Conservation (phyloP, 441 rosid genomes). For the Oxalis stricta region DNA sequence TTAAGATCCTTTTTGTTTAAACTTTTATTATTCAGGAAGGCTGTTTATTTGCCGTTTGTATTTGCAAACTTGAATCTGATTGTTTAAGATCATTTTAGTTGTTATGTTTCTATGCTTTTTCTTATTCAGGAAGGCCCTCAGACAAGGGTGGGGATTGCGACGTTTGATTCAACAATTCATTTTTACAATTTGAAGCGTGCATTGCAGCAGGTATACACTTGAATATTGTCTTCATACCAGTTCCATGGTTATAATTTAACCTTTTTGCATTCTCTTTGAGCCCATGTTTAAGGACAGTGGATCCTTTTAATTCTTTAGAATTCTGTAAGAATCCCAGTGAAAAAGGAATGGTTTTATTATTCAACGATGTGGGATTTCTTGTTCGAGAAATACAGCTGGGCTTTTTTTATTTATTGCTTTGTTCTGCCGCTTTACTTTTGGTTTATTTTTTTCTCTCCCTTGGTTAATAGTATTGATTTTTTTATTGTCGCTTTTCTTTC, state of each 20-base stretch:
- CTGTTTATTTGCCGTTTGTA: neutral
- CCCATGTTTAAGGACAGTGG: no score
- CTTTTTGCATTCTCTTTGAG: no score
- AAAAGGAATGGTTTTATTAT: no score
- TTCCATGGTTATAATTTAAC: no score
- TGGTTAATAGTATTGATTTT: neutral
- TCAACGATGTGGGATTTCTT: no score
- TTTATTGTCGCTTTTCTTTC: neutral
- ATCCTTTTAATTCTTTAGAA: no score
- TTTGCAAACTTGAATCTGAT: neutral
- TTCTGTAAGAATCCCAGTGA: no score
- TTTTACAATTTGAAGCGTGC: slow-evolving; percentile 56
- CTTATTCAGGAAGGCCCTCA: slow-evolving; percentile 53
- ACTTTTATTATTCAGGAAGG: neutral
- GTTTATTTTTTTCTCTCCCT: neutral
- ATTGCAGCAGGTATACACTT: slow-evolving; percentile 31
- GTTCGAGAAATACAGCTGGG: no score
- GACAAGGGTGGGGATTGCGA: slow-evolving; percentile 57
- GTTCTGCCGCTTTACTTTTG: no score
- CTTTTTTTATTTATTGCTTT: no score
- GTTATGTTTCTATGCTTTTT: slow-evolving; percentile 7
- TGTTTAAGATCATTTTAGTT: neutral
- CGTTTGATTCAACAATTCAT: slow-evolving; percentile 49
- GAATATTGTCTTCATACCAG: no score
- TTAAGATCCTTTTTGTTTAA: no score